Conservation (phyloP, 2,329 filamentous ascomycete genomes). For the Verticillium alfalfae region DNA sequence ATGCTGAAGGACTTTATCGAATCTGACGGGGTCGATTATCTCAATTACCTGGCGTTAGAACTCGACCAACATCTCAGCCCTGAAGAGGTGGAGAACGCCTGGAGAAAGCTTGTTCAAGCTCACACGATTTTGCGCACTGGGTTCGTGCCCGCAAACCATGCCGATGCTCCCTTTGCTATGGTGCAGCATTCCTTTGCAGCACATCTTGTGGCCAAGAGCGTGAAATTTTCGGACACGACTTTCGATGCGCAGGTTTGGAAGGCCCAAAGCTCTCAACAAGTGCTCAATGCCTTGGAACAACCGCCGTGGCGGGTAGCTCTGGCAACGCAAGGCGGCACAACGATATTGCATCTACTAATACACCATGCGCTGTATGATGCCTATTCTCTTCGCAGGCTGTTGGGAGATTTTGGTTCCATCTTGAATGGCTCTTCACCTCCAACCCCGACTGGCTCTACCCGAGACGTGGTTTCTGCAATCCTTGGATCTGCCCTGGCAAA, state of each 20-base stretch:
- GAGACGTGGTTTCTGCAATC: conserved; percentile 33
- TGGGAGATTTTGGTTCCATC: conserved; percentile 47
- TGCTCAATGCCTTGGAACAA: conserved; percentile 38
- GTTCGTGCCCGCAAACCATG: conserved; percentile 59
- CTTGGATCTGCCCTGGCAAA: conserved; percentile 24
- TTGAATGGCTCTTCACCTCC: conserved; percentile 15
- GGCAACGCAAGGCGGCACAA: conserved; percentile 17
- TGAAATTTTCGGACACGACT: neutral
- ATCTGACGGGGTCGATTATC: conserved; percentile 63
- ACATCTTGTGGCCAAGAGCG: conserved; percentile 1
- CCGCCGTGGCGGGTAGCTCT: conserved; percentile 62
- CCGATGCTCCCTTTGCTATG: conserved; percentile 66
- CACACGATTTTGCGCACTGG: conserved; percentile 75
- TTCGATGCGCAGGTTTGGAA: conserved; percentile 33
- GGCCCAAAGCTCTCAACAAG: conserved; percentile 12
- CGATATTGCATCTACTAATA: conserved; percentile 42
- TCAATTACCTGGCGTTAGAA: conserved; percentile 63
- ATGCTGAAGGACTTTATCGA: conserved; percentile 72
- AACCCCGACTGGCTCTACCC: conserved; percentile 15
- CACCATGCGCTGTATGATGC: conserved; percentile 89
- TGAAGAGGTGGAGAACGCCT: conserved; percentile 47
- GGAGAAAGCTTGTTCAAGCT: conserved; percentile 43
- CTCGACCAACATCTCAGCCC: conserved; percentile 34
- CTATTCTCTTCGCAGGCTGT: conserved; percentile 59
- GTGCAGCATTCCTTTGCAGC: conserved; percentile 44